These are phyloP conservation scores for Chaetomium sp. DNA, from an alignment of 2,329 filamentous ascomycete genomes.

Conservation along the genomic window DNA sequence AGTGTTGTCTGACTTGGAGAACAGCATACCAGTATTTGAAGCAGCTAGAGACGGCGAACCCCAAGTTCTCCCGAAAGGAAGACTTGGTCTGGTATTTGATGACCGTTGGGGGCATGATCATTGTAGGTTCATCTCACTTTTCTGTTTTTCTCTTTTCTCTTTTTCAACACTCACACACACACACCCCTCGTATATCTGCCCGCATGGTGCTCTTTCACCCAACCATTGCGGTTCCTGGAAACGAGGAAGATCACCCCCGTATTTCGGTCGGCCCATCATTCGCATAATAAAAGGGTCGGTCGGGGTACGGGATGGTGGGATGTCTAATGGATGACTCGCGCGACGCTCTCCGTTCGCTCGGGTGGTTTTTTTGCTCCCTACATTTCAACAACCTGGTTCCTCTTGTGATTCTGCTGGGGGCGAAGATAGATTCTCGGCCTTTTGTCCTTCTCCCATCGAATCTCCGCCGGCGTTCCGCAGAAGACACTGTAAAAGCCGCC, in stretches of 20 bases:
- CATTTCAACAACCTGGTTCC: slow-evolving; percentile 34
- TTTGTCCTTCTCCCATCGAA: not conserved
- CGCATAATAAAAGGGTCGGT: slow-evolving; percentile 51
- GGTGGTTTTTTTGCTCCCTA: slow-evolving; percentile 58
- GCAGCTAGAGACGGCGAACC: slow-evolving; percentile 63
- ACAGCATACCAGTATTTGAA: slow-evolving; percentile 66
- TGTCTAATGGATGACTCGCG: slow-evolving; percentile 63
- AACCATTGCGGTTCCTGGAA: slow-evolving; percentile 80
- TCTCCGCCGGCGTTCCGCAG: not conserved
- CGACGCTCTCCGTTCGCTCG: slow-evolving; percentile 50
- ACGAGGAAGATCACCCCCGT: slow-evolving; percentile 73
- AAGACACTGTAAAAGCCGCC: not conserved
- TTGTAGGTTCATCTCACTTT: slow-evolving; percentile 57
- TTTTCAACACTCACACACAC: slow-evolving; percentile 22
- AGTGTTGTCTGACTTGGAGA: slow-evolving; percentile 16
- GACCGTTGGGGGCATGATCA: slow-evolving; percentile 63
- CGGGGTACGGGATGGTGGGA: slow-evolving; percentile 72
- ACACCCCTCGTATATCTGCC: slow-evolving; percentile 60
- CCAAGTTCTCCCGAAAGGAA: slow-evolving; percentile 67
- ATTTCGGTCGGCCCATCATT: slow-evolving; percentile 56
- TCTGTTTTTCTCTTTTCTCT: slow-evolving; percentile 8
- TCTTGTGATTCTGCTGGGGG: not conserved
- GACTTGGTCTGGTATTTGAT: slow-evolving; percentile 75
- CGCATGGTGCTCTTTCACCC: slow-evolving; percentile 56
- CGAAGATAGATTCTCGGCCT: slow-evolving; percentile 4